Evolutionary conservation across 805 yeast genomes (phyloP), one percentile per base, ranked within the genome.

Genomic region (Cyberlindnera suaveolens): DNA sequence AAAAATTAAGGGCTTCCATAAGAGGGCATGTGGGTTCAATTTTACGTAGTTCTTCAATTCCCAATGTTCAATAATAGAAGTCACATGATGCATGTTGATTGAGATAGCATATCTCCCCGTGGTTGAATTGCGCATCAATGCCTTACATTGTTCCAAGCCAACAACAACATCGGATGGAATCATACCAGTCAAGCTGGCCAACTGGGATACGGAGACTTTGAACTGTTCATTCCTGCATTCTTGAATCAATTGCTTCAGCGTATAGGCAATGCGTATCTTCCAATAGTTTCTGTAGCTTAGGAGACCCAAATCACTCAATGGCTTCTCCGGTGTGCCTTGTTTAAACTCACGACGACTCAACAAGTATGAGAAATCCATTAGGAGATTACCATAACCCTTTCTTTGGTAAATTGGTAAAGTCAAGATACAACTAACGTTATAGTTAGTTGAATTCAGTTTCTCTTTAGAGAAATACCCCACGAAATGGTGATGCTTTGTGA

Each of bases 391-490:
- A 63, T 85, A 88, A 0, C 98, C 98, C 48, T 78, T 78, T 40
- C 96, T 65, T 63, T 91, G 97, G 58, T 82, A 81, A 3, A 81
- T 80, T 1, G 98, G 99, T 32, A 91, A 65, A 0, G 97, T 89
- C 53, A 93, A 67, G 34, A 93, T 91, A 65, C 99, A 93, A 46
- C 95, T 83, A 19, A 93, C 79, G 55, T 91, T 91, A 60, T 85
- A 88, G 51, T 77, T 81, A 0, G 91, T 78, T 27, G 80, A 74
- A 50, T 81, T 83, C 46, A 84, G 67, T 45, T 74, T 74, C 55
- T 90, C 96, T 56, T 93, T 93, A 19, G 96, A 85, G 59, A 93
- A 93, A 62, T 93, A 93, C 0, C 99, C 99, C 32, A 90, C 90
- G 64, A 93, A 85, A 57, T 86, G 89, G 57, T 82, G 82, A 15